Base-by-base conservation (phyloP, 148 eudicot genomes). In the Spergularia marina region DNA sequence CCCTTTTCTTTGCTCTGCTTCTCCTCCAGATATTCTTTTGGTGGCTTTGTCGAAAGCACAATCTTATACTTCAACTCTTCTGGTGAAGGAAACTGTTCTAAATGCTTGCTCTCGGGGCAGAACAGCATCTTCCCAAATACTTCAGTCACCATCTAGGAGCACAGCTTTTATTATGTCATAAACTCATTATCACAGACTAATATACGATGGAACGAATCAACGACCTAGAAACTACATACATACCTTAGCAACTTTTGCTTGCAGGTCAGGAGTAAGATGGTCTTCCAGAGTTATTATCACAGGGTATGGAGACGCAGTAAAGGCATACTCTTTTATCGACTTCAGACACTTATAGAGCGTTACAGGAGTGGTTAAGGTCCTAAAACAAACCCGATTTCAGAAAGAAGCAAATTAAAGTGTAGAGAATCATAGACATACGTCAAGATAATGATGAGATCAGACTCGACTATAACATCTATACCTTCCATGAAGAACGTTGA, bases 401-500 rank as follows among this genome's bases (percentile, higher is more conserved):
- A 65, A 58, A 12, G 18, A 4, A 72, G 21, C 23, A 70, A 23
- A 23, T 23, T 23, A 23, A n/a, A 25, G 21, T 16, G 8, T 16
- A 71, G 3, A 56, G 53, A 54, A 54, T 2, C 44, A 17, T 9
- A 39, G 1, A 44, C 12, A 39, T 40, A 44, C 8, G 20, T 41
- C 23, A 40, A 66, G 10, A 44, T 11, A 60, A 20, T 21, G 64
- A 44, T 4, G 49, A 44, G 49, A 44, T 4, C 9, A 44, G 49
- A 9, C 10, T 4, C 21, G 57, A 39, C 74, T 18, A 18, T 8
- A 56, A 12, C 15, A 55, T 30, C 12, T 76, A 72, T 78, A 92
- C 99, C 99, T 87, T 87, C 99, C 99, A 80, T 96, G 99, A 70
- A 91, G 91, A 78, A 96, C 98, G 73, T 89, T 85, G n/a, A 96